phyloP scores from a whole-genome alignment of 805 yeast species.

The Scheffersomyces ergatensis region DNA sequence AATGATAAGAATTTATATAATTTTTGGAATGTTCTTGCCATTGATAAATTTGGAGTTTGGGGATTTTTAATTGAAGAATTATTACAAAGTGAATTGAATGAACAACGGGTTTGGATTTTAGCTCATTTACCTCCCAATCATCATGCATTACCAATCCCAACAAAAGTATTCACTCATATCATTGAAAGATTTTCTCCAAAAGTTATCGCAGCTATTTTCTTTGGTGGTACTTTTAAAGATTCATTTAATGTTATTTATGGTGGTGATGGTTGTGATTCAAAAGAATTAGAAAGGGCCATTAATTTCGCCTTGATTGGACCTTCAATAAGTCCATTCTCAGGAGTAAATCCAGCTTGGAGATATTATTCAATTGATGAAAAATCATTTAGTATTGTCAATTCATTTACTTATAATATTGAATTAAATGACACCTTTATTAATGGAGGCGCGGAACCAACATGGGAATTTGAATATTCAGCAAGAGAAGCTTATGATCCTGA shows the following conservation, averaged over 20 bases:
- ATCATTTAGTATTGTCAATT: slow-evolving; percentile 60
- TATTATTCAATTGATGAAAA: slow-evolving; percentile 64
- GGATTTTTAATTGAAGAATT: slow-evolving; percentile 61
- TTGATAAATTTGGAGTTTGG: slow-evolving; percentile 65
- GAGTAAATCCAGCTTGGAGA: slow-evolving; percentile 70
- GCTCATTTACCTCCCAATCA: slow-evolving; percentile 63
- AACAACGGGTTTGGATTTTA: slow-evolving; percentile 70
- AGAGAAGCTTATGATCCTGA: slow-evolving; percentile 54
- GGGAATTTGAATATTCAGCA: slow-evolving; percentile 66
- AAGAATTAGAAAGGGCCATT: slow-evolving; percentile 40
- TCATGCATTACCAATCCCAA: slow-evolving; percentile 62
- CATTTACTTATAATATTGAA: slow-evolving; percentile 57
- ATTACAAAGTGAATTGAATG: slow-evolving; percentile 52
- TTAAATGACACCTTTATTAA: slow-evolving; percentile 56
- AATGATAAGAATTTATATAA: slow-evolving; percentile 55
- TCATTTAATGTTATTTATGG: slow-evolving; percentile 61
- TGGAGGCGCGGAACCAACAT: slow-evolving; percentile 55
- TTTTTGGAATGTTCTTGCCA: slow-evolving; percentile 24
- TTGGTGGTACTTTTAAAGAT: slow-evolving; percentile 71
- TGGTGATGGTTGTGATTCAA: slow-evolving; percentile 33
- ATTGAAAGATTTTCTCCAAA: slow-evolving; percentile 66
- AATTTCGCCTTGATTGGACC: slow-evolving; percentile 65
- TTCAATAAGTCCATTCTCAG: slow-evolving; percentile 59
- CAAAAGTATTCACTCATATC: slow-evolving; percentile 53
- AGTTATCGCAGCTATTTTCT: slow-evolving; percentile 66